phyloP scores from a whole-genome alignment of 1,284 basidiomycete genomes.

The Malassezia brasiliensis region DNA sequence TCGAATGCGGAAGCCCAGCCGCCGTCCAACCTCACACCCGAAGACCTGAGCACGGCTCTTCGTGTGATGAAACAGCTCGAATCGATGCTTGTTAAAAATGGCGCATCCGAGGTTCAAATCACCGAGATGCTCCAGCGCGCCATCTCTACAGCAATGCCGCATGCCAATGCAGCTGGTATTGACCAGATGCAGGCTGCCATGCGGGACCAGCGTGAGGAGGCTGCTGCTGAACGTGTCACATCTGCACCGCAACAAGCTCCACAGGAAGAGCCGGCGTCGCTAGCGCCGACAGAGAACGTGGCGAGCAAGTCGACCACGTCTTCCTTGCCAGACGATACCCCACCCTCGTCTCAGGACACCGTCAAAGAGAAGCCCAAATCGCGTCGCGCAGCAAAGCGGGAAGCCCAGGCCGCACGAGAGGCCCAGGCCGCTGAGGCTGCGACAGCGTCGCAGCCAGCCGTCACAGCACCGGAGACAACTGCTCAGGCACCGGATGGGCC shows the following conservation, averaged over 20 bases:
- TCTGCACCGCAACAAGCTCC: not conserved
- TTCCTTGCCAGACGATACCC: no score
- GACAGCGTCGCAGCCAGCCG: not conserved
- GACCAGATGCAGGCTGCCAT: slow-evolving; percentile 7
- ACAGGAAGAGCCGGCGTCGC: not conserved
- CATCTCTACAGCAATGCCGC: slow-evolving; percentile 16
- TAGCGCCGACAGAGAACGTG: no score
- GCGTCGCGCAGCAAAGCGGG: not conserved
- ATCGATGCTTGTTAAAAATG: slow-evolving; percentile 7
- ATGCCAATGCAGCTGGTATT: slow-evolving; percentile 17
- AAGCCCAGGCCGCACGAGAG: not conserved
- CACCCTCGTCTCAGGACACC: not conserved
- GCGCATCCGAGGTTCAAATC: slow-evolving; percentile 7
- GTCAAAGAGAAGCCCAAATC: not conserved
- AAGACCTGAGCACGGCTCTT: slow-evolving; percentile 10
- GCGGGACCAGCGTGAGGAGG: not conserved
- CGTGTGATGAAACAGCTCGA: slow-evolving; percentile 15
- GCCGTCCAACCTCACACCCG: slow-evolving; percentile 9
- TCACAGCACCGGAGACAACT: no score
- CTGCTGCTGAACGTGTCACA: not conserved
- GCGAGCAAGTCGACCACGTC: no score
- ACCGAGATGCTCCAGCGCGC: slow-evolving; percentile 17
- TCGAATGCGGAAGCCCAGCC: no score
- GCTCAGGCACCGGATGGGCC: no score
- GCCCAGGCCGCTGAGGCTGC: not conserved